These are phyloP conservation scores for Candida rishiriensis DNA, from an alignment of 805 yeast genomes.

Conservation along the genomic window DNA sequence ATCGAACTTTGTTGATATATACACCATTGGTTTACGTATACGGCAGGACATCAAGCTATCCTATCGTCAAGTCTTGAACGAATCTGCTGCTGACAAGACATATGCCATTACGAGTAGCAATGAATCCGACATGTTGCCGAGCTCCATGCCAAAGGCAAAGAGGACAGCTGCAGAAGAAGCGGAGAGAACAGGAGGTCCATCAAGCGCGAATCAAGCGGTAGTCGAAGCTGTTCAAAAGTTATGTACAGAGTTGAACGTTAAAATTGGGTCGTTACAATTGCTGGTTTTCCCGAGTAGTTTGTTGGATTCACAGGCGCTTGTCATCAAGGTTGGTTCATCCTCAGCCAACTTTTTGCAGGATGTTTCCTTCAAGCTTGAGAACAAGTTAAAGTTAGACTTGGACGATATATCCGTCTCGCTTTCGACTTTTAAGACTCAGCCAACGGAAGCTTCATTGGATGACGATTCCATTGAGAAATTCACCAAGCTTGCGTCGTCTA, in stretches of 20 bases:
- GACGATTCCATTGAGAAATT: conserved; percentile 50
- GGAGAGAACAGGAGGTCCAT: background rate
- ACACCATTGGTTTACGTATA: conserved; percentile 65
- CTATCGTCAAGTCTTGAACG: conserved; percentile 69
- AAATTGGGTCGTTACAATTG: conserved; percentile 48
- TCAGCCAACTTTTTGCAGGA: conserved; percentile 49
- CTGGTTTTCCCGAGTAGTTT: conserved; percentile 83
- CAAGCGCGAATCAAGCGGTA: background rate
- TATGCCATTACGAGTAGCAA: background rate
- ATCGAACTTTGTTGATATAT: conserved; percentile 74
- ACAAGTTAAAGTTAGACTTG: conserved; percentile 56
- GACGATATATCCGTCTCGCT: conserved; percentile 64
- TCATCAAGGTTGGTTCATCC: conserved; percentile 51
- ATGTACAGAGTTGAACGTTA: conserved; percentile 64
- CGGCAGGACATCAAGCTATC: conserved; percentile 68
- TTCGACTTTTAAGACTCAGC: conserved; percentile 49
- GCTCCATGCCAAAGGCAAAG: background rate
- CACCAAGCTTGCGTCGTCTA: conserved; percentile 48
- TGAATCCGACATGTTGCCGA: background rate
- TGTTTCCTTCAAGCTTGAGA: conserved; percentile 42
- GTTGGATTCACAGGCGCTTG: conserved; percentile 71
- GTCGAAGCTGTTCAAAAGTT: conserved; percentile 35
- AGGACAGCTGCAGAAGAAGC: background rate
- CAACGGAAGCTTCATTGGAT: conserved; percentile 40
- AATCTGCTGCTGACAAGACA: conserved; percentile 35